phyloP scores from a whole-genome alignment of 2,329 filamentous ascomycete genomes.

The Shiraia bambusicola region DNA sequence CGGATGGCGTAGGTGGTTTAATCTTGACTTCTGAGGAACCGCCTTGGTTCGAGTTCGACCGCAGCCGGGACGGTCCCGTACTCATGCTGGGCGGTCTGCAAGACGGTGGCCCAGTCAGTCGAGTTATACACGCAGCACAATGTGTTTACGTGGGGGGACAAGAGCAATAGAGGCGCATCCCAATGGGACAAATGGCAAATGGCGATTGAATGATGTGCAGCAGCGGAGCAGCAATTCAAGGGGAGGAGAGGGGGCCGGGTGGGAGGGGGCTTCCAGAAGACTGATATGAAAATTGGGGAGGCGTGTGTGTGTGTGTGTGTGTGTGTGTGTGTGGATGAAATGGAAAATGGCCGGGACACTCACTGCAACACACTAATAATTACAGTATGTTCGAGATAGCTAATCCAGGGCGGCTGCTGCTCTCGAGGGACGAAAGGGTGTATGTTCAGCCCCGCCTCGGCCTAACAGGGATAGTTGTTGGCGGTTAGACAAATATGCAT shows the following conservation, averaged over 20 bases:
- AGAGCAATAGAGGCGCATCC: slow-evolving; percentile 33
- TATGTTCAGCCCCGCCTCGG: slow-evolving; percentile 43
- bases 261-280: slow-evolving; percentile 31
- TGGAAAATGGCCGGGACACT: slow-evolving; percentile 36
- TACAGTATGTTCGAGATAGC: slow-evolving; percentile 34
- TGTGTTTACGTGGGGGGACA: slow-evolving; percentile 10
- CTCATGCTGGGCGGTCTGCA: slow-evolving; percentile 47
- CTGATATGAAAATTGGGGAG: slow-evolving; percentile 19
- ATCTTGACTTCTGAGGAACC: slow-evolving; percentile 35
- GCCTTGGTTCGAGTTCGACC: slow-evolving; percentile 42
- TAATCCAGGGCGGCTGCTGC: slow-evolving; percentile 34
- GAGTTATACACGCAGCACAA: slow-evolving; percentile 5
- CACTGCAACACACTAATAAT: slow-evolving; percentile 43
- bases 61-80: slow-evolving; percentile 45
- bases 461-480: slow-evolving; percentile 36
- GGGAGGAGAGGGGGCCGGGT: too few species aligned
- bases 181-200: slow-evolving; percentile 24
- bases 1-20: slow-evolving; percentile 47
- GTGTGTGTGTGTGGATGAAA: too few species aligned
- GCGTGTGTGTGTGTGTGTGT: too few species aligned
- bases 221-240: slow-evolving; percentile 28
- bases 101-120: slow-evolving; percentile 32
- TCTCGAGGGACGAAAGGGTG: slow-evolving; percentile 40
- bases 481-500: slow-evolving; percentile 29
- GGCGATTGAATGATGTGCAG: slow-evolving; percentile 27